Evolutionary conservation across 2,329 filamentous ascomycete species (phyloP), one percentile per base, ranked within the genome.

Genomic region (Penicillium sp.): DNA sequence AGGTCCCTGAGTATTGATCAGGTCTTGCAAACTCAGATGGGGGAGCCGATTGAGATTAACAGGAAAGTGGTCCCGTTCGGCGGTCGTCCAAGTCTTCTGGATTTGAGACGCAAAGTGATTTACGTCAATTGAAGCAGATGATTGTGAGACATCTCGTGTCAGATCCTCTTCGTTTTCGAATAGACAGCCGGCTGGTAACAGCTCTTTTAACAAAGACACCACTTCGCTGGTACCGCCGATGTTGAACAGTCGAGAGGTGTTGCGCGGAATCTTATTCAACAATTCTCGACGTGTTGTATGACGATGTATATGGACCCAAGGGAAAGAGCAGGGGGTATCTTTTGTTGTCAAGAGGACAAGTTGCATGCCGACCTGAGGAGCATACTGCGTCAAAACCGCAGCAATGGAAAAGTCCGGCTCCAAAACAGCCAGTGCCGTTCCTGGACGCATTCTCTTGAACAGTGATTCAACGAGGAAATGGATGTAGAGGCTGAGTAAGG

Each of bases 331-430:
- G 6, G 24, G 31, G 1, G 37, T 54, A 2, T 66, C 47, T 2
- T 57, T 55, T 36, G 65, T 60, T 6, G 63, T 68, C n/a, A 67
- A 50, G 14, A 66, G 54, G 1, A 60, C 55, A 10, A 68, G 33
- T 9, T 61, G 55, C 1, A 68, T 39, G 13, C 60, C 63, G n/a
- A 16, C 58, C 16, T 60, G 51, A 1, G 11, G 47, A 6, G 61
- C 61, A 31, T 64, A 55, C 14, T 61, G 51, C 11, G 39, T 56
- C 14, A 68, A 24, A 9, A 59, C 55, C 0, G 60, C 41, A 4
- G 61, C 53, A 0, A 68, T n/a, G 0, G 65, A 63, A n/a, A 63
- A 66, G 6, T 66, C 65, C 1, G 63, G 59, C 10, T 68, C 63
- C 9, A 68, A n/a, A 6, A 67, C 59, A 3, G 50, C 65, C 10